Conservation (phyloP, 2,329 filamentous ascomycete species). For the Paradendryphiella salina region DNA sequence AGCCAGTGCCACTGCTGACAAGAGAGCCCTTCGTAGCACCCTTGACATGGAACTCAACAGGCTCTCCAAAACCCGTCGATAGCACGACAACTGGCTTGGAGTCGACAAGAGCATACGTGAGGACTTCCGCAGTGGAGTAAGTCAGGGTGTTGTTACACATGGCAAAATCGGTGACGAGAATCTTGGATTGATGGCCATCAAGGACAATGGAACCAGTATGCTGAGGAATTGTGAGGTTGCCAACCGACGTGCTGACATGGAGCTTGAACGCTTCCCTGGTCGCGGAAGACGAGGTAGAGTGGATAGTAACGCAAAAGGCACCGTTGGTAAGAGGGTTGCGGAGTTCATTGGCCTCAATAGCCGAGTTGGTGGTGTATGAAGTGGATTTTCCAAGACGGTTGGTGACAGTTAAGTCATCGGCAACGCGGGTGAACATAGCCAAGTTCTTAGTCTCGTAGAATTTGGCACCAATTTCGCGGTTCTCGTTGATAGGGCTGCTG, state of each 20-base stretch:
- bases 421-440: conserved; percentile 62
- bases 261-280: conserved; percentile 60
- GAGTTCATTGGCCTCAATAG: conserved; percentile 59
- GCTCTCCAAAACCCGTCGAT: conserved; percentile 47
- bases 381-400: conserved; percentile 56
- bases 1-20: conserved; percentile 48
- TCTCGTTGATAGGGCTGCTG: conserved; percentile 63
- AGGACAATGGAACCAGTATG: conserved; percentile 55
- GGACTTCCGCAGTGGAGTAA: conserved; percentile 58
- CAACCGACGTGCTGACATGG: conserved; percentile 59
- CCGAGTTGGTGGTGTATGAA: conserved; percentile 56
- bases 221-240: conserved; percentile 59
- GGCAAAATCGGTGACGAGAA: conserved; percentile 62
- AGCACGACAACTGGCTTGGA: conserved; percentile 46
- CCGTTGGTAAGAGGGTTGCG: conserved; percentile 61
- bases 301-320: conserved; percentile 63
- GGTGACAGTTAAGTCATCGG: conserved; percentile 60
- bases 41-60: conserved; percentile 49
- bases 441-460: conserved; percentile 67
- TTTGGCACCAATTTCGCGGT: conserved; percentile 61
- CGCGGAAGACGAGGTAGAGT: conserved; percentile 57
- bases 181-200: conserved; percentile 65
- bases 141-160: conserved; percentile 59
- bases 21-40: conserved; percentile 45
- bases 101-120: conserved; percentile 50